These are phyloP conservation scores for Carex arenaria DNA, from an alignment of 202 grass and related monocot genomes.

Conservation along the genomic window DNA sequence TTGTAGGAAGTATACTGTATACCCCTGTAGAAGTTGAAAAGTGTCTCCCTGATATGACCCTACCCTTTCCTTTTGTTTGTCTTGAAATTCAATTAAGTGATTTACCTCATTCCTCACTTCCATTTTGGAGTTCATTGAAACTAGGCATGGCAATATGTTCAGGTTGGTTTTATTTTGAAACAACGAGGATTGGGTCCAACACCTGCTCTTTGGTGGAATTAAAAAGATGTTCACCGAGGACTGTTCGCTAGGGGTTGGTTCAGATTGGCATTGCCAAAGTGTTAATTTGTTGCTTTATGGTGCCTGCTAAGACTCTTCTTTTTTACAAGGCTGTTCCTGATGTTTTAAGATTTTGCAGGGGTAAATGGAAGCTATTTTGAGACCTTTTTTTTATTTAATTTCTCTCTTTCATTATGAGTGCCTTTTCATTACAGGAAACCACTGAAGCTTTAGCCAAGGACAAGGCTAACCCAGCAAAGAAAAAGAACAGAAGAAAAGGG, in stretches of 20 bases:
- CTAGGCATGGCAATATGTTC: neutral
- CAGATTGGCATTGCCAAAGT: neutral
- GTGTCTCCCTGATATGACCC: neutral
- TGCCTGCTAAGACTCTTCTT: neutral
- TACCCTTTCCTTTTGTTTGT: neutral
- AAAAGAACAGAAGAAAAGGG: conserved; percentile 77
- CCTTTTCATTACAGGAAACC: conserved; percentile 43
- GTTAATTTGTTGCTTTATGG: neutral
- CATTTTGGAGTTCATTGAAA: neutral
- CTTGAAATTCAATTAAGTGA: neutral
- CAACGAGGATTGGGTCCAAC: neutral
- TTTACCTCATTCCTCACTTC: neutral
- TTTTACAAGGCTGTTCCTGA: neutral
- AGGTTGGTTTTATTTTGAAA: neutral
- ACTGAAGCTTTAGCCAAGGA: conserved; percentile 28
- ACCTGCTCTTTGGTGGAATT: neutral
- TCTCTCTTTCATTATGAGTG: neutral
- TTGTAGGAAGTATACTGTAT: neutral
- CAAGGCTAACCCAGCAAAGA: conserved; percentile 55
- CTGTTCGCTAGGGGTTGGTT: neutral
- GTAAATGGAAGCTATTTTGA: conserved; percentile 5
- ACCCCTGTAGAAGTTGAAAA: neutral
- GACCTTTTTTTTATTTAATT: neutral
- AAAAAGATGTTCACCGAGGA: neutral
- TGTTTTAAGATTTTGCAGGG: conserved; percentile 14